A percentile compares a stretch with the other conserved stretches of the same genome.
These are phyloP conservation scores for Ramaria sp. DNA, from an alignment of 768 basidiomycete species.

Conservation along the genomic window DNA sequence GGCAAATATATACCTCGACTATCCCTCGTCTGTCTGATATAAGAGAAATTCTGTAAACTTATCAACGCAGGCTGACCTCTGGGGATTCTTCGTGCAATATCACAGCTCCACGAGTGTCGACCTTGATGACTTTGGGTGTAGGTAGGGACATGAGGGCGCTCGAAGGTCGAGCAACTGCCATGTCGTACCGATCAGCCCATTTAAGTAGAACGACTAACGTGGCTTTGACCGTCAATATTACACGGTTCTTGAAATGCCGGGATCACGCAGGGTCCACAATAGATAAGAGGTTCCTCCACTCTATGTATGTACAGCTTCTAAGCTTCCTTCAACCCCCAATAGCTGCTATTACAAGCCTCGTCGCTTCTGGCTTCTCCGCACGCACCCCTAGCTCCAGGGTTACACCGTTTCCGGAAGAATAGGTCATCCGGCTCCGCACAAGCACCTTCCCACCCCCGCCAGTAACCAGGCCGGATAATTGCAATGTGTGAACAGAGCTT, in stretches of 20 bases:
- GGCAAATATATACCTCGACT: constrained; percentile 96
- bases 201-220: background rate
- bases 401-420: constrained; percentile 79
- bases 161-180: background rate
- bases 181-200: background rate
- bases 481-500: constrained; percentile 85
- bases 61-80: constrained; percentile 41
- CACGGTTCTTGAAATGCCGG: background rate
- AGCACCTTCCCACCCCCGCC: constrained; percentile 97
- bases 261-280: background rate
- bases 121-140: constrained; percentile 78
- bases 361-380: constrained; percentile 82
- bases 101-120: constrained; percentile 88
- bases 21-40: constrained; percentile 61
- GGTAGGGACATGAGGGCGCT: constrained; percentile 41
- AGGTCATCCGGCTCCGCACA: constrained; percentile 93
- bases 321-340: constrained; percentile 47
- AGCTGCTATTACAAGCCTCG: constrained; percentile 80
- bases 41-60: constrained; percentile 9
- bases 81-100: constrained; percentile 92
- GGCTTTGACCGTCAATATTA: background rate
- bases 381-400: constrained; percentile 86
- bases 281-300: background rate
- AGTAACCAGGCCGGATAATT: constrained; percentile 80
- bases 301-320: background rate